Percentiles rank a stretch among this genome's conserved stretches.
Evolutionary conservation across 139 green algal species (phyloP).

Genomic region (Chlorella ohadii): DNA sequence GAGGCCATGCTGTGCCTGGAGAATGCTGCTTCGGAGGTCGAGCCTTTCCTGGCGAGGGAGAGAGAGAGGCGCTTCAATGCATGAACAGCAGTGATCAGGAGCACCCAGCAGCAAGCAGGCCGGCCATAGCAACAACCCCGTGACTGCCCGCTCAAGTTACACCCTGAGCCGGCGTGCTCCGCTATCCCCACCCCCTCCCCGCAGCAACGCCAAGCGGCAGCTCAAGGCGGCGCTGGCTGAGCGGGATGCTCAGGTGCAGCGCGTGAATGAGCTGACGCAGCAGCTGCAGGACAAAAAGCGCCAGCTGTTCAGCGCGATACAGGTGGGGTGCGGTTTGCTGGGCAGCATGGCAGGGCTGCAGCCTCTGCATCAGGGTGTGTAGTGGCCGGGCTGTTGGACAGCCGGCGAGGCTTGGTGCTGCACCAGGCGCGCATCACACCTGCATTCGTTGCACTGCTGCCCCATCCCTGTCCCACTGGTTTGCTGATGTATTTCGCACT

Average conservation of each 20-base stretch:
- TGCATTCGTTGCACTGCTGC: too few relatives aligned
- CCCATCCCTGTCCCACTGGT: background rate
- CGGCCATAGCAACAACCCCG: too few relatives aligned
- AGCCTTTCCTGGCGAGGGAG: too few relatives aligned
- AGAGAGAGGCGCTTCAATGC: too few relatives aligned
- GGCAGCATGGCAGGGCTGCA: too few relatives aligned
- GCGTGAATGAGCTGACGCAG: constrained; percentile 29
- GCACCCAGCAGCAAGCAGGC: too few relatives aligned
- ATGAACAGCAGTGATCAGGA: background rate
- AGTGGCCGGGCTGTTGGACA: too few relatives aligned
- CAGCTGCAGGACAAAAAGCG: constrained; percentile 47
- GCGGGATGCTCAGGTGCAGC: constrained; percentile 19
- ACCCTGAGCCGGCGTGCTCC: background rate
- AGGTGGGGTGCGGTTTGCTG: background rate
- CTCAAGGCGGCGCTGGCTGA: constrained; percentile 6
- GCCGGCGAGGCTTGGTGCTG: too few relatives aligned
- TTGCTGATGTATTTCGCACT: background rate
- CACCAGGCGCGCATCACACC: too few relatives aligned
- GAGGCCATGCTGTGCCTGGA: background rate
- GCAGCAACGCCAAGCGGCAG: constrained; percentile 33
- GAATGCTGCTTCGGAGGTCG: too few relatives aligned
- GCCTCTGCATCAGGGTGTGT: too few relatives aligned
- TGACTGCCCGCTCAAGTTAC: too few relatives aligned
- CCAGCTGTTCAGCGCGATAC: constrained; percentile 38
- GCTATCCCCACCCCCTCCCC: background rate